These are phyloP conservation scores for Cercospora citrullina DNA, from an alignment of 2,329 filamentous ascomycete species.

Conservation along the genomic window DNA sequence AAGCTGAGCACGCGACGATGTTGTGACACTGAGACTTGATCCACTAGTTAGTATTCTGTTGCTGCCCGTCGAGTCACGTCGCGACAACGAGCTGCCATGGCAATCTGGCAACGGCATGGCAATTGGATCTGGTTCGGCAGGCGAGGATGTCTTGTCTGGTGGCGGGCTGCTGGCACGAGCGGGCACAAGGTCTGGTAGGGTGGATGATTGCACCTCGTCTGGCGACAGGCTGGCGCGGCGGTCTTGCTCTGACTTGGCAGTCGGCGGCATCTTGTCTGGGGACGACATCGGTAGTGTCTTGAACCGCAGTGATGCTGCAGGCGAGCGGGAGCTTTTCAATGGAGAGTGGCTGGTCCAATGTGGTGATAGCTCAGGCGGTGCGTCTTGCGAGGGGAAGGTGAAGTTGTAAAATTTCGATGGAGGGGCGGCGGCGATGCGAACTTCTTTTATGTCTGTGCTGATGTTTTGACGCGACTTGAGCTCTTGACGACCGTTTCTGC, in stretches of 20 bases:
- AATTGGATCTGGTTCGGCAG: background rate
- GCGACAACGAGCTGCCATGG: background rate
- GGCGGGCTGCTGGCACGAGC: background rate
- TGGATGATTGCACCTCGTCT: background rate
- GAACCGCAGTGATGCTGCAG: background rate
- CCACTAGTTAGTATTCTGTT: constrained; percentile 3
- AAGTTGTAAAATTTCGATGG: background rate
- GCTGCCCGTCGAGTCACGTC: constrained; percentile 1
- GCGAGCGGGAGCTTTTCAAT: background rate
- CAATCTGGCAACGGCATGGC: background rate
- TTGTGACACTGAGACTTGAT: background rate
- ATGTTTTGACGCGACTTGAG: background rate
- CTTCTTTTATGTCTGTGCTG: background rate
- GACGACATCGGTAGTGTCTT: background rate
- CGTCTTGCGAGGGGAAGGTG: background rate
- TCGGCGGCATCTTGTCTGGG: background rate
- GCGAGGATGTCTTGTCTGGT: background rate
- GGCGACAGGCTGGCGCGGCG: background rate
- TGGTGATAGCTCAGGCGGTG: background rate
- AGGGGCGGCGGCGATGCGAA: background rate
- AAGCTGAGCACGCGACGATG: background rate
- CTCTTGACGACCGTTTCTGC: background rate
- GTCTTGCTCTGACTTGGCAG: background rate
- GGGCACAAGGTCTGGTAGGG: background rate
- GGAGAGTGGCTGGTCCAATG: background rate